Evolutionary conservation across 768 basidiomycete species (phyloP).

Genomic region (Collybia sp.): DNA sequence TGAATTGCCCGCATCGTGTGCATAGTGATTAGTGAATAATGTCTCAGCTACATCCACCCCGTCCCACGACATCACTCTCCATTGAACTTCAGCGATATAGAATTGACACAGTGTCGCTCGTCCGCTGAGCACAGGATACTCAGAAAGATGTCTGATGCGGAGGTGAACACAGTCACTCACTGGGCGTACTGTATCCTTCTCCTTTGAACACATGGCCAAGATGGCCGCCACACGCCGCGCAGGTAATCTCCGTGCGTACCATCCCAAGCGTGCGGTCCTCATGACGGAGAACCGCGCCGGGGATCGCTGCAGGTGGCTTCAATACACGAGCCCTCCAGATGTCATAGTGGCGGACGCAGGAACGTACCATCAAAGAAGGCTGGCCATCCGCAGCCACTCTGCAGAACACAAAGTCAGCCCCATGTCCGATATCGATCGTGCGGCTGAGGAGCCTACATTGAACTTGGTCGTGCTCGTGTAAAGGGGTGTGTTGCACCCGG

Average conservation of each 20-base stretch:
- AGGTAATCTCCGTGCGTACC: slow-evolving; percentile 81
- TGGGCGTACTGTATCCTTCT: slow-evolving; percentile 77
- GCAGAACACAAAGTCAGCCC: background rate
- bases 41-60: background rate
- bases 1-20: no score
- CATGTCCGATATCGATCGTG: background rate
- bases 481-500: slow-evolving; percentile 75
- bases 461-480: slow-evolving; percentile 92
- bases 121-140: slow-evolving; percentile 41
- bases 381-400: slow-evolving; percentile 96
- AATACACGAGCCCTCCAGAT: no score
- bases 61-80: slow-evolving; percentile 30
- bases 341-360: background rate
- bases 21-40: background rate
- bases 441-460: slow-evolving; percentile 33
- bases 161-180: slow-evolving; percentile 33
- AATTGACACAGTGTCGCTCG: slow-evolving; percentile 89
- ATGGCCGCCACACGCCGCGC: slow-evolving; percentile 89
- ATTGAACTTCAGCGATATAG: slow-evolving; percentile 75
- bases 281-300: slow-evolving; percentile 80
- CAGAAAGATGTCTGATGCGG: background rate
- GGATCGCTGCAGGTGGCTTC: slow-evolving; percentile 55
- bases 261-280: slow-evolving; percentile 66
- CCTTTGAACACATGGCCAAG: slow-evolving; percentile 96
- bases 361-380: slow-evolving; percentile 86